phyloP scores from a whole-genome alignment of 2,329 filamentous ascomycete genomes.

The Fusarium hostae region DNA sequence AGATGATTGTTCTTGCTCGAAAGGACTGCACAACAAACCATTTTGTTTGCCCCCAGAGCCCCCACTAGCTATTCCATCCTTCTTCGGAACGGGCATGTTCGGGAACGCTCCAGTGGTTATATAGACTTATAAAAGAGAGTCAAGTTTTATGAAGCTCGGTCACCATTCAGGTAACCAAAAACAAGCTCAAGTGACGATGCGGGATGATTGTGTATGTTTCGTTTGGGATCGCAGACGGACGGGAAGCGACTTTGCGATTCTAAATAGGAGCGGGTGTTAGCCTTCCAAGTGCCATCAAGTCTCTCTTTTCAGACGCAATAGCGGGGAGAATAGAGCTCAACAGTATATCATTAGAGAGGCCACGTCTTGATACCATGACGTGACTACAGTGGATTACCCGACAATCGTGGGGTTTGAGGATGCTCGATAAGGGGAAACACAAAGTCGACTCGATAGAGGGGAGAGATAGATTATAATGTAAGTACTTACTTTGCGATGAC shows the following conservation, averaged over 20 bases:
- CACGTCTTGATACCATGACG: conserved; percentile 39
- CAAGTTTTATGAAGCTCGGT: conserved; percentile 32
- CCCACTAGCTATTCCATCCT: conserved; percentile 50
- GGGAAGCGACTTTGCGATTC: conserved; percentile 17
- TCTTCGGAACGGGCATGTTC: conserved; percentile 54
- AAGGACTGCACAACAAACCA: conserved; percentile 45
- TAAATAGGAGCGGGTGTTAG: conserved; percentile 18
- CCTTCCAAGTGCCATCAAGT: conserved; percentile 8
- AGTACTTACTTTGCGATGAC: conserved; percentile 33
- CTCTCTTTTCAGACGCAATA: neutral
- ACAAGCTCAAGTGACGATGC: conserved; percentile 31
- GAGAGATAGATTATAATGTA: conserved; percentile 7
- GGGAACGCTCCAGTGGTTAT: conserved; percentile 35
- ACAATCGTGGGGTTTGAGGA: conserved; percentile 24
- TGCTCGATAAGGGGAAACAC: conserved; percentile 22
- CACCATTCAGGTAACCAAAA: conserved; percentile 43
- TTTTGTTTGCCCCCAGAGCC: conserved; percentile 51
- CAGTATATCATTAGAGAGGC: conserved; percentile 31
- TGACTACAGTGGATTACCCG: conserved; percentile 35
- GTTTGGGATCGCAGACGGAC: conserved; percentile 29
- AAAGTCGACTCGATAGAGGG: neutral
- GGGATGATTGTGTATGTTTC: conserved; percentile 17
- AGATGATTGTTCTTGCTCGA: conserved; percentile 8
- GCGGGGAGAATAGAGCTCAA: neutral
- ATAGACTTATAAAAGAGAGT: conserved; percentile 42